Evolutionary conservation across 352 stramenopile species (phyloP).

Genomic region (Pythium plurisporium): DNA sequence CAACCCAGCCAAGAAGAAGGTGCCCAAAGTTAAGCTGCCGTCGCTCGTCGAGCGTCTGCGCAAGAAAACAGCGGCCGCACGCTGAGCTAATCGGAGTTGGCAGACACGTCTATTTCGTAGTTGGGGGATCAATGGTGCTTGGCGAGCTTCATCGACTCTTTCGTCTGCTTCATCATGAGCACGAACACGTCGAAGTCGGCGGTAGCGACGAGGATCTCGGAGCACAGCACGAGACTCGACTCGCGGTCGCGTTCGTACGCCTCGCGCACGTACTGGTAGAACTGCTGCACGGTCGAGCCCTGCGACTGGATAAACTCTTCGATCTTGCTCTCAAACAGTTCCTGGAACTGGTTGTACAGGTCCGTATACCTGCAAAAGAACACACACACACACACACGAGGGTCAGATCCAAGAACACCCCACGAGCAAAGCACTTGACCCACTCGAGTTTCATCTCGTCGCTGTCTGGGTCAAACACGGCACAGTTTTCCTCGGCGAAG

Average conservation of each 20-base stretch:
- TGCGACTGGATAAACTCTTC: slow-evolving; percentile 67
- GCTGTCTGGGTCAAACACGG: slow-evolving; percentile 56
- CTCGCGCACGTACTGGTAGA: slow-evolving; percentile 54
- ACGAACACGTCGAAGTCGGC: slow-evolving; percentile 81
- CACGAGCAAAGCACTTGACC: no score
- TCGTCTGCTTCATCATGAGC: slow-evolving; percentile 81
- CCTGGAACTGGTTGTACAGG: slow-evolving; percentile 75
- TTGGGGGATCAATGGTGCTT: slow-evolving; percentile 23
- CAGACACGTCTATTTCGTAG: neutral
- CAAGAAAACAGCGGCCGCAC: slow-evolving; percentile 54
- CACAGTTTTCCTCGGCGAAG: slow-evolving; percentile 61
- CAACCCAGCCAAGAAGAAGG: slow-evolving; percentile 44
- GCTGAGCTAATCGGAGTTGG: slow-evolving; percentile 25
- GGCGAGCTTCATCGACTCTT: slow-evolving; percentile 53
- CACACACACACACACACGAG: neutral
- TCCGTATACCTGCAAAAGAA: slow-evolving; percentile 51
- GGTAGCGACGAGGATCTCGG: slow-evolving; percentile 72
- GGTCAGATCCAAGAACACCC: neutral
- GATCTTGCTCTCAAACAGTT: slow-evolving; percentile 72
- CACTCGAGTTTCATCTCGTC: slow-evolving; percentile 82
- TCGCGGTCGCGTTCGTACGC: slow-evolving; percentile 56
- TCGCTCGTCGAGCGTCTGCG: slow-evolving; percentile 69
- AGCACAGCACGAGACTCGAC: slow-evolving; percentile 62
- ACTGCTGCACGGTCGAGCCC: slow-evolving; percentile 53
- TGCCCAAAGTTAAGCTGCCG: slow-evolving; percentile 56